These are phyloP conservation scores for Vitis hybrid DNA, from an alignment of 177 flowering plant species.

Conservation along the genomic window DNA sequence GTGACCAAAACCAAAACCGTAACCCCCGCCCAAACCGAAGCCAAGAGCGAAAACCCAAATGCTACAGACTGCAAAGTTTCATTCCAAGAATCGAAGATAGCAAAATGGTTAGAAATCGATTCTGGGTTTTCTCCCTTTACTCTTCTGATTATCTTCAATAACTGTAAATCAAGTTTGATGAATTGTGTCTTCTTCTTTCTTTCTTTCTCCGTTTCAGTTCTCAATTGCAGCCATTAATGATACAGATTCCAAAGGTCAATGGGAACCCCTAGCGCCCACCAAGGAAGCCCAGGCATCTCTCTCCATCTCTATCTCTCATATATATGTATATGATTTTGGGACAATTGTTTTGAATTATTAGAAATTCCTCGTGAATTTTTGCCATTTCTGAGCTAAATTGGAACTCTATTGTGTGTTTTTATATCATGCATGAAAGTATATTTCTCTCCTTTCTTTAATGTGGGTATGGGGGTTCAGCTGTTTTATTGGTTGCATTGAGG, in stretches of 20 bases:
- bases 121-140: too few relatives aligned
- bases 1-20: slow-evolving; percentile 1
- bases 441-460: too few relatives aligned
- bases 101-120: neutral
- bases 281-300: slow-evolving; percentile 89
- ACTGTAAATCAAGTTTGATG: neutral
- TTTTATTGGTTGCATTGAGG: too few relatives aligned
- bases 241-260: slow-evolving; percentile 63
- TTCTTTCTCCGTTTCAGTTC: slow-evolving; percentile 57
- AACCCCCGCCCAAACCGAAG: neutral
- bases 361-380: too few relatives aligned
- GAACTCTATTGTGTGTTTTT: too few relatives aligned
- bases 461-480: too few relatives aligned
- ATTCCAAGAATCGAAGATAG: neutral
- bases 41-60: neutral
- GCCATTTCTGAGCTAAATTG: too few relatives aligned
- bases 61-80: neutral
- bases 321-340: too few relatives aligned
- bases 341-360: too few relatives aligned
- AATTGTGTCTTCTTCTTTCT: neutral
- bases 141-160: too few relatives aligned
- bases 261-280: slow-evolving; percentile 94
- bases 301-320: slow-evolving; percentile 6
- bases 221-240: slow-evolving; percentile 94
- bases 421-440: too few relatives aligned